Evolutionary conservation across 345 rosid species (phyloP).

Genomic region (Kandelia obovata): DNA sequence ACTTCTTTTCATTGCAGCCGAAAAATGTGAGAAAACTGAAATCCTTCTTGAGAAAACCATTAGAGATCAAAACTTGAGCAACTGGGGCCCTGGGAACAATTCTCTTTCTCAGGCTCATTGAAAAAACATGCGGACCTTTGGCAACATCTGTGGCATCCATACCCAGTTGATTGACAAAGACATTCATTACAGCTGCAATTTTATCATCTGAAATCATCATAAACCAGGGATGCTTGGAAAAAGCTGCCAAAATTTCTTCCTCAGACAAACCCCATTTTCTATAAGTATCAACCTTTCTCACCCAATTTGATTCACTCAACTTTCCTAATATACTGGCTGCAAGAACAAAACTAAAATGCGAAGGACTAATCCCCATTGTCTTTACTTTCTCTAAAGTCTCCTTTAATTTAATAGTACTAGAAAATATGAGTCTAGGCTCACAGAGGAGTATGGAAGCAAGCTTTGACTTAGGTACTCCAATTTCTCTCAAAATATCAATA

Average conservation of each 20-base stretch:
- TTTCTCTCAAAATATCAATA: conserved; percentile 15
- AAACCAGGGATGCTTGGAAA: conserved; percentile 17
- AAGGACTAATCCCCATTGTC: conserved; percentile 26
- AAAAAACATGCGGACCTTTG: background rate
- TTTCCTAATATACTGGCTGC: background rate
- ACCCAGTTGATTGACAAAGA: conserved; percentile 28
- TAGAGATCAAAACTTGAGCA: conserved; percentile 14
- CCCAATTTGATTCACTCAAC: conserved; percentile 19
- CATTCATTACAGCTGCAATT: conserved; percentile 18
- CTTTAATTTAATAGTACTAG: background rate
- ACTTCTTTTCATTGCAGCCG: background rate
- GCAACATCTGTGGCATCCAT: conserved; percentile 12
- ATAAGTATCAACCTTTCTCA: conserved; percentile 9
- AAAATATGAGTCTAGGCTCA: background rate
- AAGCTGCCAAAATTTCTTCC: conserved; percentile 21
- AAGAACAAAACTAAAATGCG: background rate
- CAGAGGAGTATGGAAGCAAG: background rate
- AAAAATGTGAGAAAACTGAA: background rate
- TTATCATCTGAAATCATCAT: conserved; percentile 27
- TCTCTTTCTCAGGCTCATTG: conserved; percentile 29
- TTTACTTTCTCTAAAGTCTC: conserved; percentile 16
- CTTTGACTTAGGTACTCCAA: conserved; percentile 24
- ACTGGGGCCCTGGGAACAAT: conserved; percentile 34
- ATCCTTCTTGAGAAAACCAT: conserved; percentile 24
- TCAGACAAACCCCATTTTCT: conserved; percentile 34